Base-by-base conservation (phyloP, 2,329 filamentous ascomycete species). In the Metarhizium robertsii region DNA sequence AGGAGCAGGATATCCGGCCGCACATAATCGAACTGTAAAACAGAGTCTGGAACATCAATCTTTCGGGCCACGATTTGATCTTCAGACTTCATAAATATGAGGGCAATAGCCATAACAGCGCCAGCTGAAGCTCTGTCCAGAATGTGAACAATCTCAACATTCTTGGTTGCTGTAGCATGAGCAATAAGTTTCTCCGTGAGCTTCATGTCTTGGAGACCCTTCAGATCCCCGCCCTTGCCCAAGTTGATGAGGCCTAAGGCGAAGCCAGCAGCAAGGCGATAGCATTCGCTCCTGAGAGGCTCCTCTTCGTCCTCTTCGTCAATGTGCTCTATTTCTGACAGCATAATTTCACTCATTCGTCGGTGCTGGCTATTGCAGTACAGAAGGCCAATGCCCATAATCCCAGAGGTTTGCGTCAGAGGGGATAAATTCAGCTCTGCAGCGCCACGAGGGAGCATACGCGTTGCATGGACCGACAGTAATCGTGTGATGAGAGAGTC, bases 321-420 rank as follows among this genome's bases (percentile, higher is more conserved):
- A 53, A 90, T 80, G 59, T 92, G 87, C 67, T 96, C 91, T 58
- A 99, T 94, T 68, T 99, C 94, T 0, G 92, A 97, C 52, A 99
- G 83, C 90, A 99, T 96, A 18, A 97, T 90, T 69, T 99, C 94
- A 66, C 91, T 97, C 94, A 99, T 99, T 42, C 95, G 86, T 34
- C 95, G 88, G 71, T 99, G 95, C 65, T 97, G 92, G 32, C 92
- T 96, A 67, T 92, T 88, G 72, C 88, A 95, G 70, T 97, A 99
- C 1, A 99, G 77, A 45, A 99, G 74, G 0, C 94, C 94, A 61
- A 99, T 96, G 2, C 94, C 94, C 90, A 99, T 95, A 46, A 99
- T 87, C 20, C 92, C 94, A 1, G 92, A 94, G 0, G 94, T 97
- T 69, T 99, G 94, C 0, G 92, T 96, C 18, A 95, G 78, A 4